phyloP scores from a whole-genome alignment of 495 filamentous ascomycete species.

The Podospora pseudoanserina region DNA sequence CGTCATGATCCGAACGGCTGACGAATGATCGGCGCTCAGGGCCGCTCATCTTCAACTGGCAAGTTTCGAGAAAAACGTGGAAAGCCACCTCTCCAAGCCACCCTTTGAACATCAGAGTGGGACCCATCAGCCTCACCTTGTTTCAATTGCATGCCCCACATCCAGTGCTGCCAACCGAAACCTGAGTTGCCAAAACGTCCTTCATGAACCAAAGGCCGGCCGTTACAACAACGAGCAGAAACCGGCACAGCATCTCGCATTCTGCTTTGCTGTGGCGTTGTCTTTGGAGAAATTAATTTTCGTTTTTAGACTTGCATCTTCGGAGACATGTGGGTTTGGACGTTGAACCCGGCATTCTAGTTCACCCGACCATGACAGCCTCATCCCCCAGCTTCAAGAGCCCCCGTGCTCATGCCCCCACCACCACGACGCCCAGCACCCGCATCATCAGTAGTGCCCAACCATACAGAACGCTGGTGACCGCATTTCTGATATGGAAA shows the following conservation, averaged over 20 bases:
- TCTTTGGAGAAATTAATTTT: background rate
- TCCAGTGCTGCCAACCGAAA: background rate
- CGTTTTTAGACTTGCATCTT: background rate
- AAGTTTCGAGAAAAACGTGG: background rate
- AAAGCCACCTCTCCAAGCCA: background rate
- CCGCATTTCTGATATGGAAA: slow-evolving; percentile 65
- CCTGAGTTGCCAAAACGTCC: background rate
- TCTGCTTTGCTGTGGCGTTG: background rate
- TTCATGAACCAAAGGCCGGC: background rate
- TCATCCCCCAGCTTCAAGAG: background rate
- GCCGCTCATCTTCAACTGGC: background rate
- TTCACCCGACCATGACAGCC: background rate
- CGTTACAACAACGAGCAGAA: background rate
- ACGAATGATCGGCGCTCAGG: background rate
- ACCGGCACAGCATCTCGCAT: background rate
- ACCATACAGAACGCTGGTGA: slow-evolving; percentile 30
- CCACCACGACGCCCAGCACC: background rate
- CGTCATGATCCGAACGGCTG: background rate
- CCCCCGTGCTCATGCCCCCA: background rate
- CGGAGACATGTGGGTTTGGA: background rate
- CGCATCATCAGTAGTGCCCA: background rate
- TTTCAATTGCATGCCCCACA: background rate
- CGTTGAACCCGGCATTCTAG: background rate
- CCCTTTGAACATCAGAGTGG: background rate
- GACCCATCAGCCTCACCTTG: background rate